Evolutionary conservation across 306 rosid genomes (phyloP).

Genomic region (Trifolium pratense): DNA sequence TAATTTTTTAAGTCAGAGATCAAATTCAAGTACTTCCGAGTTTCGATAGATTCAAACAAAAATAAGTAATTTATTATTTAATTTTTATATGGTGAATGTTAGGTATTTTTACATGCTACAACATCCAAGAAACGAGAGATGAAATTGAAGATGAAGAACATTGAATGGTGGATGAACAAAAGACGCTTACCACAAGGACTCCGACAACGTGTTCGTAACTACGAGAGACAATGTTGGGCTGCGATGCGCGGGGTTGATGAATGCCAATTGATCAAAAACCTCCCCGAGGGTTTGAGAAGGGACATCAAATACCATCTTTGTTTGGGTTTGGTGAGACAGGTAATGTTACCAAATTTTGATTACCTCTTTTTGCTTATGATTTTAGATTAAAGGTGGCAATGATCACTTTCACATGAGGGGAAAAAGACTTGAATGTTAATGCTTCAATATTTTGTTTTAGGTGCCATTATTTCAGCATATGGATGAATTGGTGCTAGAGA

Average conservation of each 20-base stretch:
- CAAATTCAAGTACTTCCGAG: too few species aligned
- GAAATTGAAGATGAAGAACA: constrained; percentile 89
- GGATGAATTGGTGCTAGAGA: constrained; percentile 90
- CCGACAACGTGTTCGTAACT: constrained; percentile 82
- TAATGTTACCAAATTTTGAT: constrained; percentile 11
- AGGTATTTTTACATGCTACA: constrained; percentile 93
- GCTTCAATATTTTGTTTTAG: constrained; percentile 43
- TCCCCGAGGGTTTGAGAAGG: constrained; percentile 86
- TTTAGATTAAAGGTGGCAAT: neutral
- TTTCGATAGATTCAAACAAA: neutral
- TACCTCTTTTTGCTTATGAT: neutral
- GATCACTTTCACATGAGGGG: neutral
- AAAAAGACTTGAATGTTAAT: neutral
- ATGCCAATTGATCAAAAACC: constrained; percentile 72
- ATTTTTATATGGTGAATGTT: neutral
- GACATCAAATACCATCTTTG: constrained; percentile 96
- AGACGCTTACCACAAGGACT: constrained; percentile 73
- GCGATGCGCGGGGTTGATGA: constrained; percentile 95
- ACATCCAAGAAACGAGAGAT: constrained; percentile 93
- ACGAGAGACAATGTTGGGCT: constrained; percentile 89
- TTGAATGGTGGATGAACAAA: constrained; percentile 98
- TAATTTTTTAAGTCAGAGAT: too few species aligned
- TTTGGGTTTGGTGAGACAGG: constrained; percentile 88
- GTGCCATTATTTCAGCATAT: constrained; percentile 91
- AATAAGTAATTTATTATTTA: neutral